Percentiles rank a stretch among this genome's conserved stretches.
Evolutionary conservation across 208 protist genomes (phyloP).

Genomic region (Crithidia mellificae): DNA sequence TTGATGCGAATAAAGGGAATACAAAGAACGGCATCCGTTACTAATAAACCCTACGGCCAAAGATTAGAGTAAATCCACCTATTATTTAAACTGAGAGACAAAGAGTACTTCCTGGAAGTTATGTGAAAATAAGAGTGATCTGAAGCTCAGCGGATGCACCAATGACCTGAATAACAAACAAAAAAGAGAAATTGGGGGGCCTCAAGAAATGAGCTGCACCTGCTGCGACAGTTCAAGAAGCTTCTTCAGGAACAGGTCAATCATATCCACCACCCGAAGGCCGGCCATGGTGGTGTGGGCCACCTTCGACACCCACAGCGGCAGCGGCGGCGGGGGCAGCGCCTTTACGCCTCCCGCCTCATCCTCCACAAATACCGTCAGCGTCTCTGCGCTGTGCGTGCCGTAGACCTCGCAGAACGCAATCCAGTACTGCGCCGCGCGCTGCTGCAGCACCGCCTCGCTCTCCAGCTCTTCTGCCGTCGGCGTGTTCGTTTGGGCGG

Average conservation of each 20-base stretch:
- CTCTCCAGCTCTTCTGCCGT: slow-evolving; percentile 35
- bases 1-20: no score
- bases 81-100: no score
- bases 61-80: no score
- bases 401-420: slow-evolving; percentile 82
- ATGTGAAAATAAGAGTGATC: no score
- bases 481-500: slow-evolving; percentile 8
- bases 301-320: slow-evolving; percentile 52
- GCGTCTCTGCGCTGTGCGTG: slow-evolving; percentile 48
- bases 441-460: slow-evolving; percentile 46
- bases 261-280: slow-evolving; percentile 41
- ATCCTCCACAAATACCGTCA: slow-evolving; percentile 63
- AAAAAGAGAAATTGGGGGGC: background rate
- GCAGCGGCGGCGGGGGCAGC: slow-evolving; percentile 54
- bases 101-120: no score
- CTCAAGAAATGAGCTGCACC: slow-evolving; percentile 47
- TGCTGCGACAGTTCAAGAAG: slow-evolving; percentile 43
- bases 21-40: no score
- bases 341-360: slow-evolving; percentile 39
- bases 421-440: slow-evolving; percentile 64
- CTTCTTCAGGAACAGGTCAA: slow-evolving; percentile 53
- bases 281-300: slow-evolving; percentile 50
- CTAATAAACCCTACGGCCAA: no score
- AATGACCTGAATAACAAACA: no score
- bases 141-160: no score